phyloP scores from a whole-genome alignment of 2,329 filamentous ascomycete species.

The Penicillium sp. region DNA sequence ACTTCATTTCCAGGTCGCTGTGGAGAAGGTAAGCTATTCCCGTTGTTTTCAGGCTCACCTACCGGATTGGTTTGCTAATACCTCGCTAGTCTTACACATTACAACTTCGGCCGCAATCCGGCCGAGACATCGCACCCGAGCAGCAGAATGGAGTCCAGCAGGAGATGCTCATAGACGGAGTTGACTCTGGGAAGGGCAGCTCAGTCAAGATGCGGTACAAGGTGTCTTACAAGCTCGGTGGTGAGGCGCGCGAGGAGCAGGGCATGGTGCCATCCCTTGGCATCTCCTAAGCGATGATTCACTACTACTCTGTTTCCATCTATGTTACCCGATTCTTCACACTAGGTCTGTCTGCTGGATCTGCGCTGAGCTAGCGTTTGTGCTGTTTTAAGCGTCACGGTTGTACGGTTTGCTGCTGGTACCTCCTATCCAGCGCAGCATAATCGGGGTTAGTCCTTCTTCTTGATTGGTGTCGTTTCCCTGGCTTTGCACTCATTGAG shows the following conservation, averaged over 20 bases:
- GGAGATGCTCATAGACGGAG: slow-evolving; percentile 71
- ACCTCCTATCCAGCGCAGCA: background rate
- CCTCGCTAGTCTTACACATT: slow-evolving; percentile 49
- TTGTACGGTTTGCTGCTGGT: background rate
- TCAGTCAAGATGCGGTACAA: slow-evolving; percentile 89
- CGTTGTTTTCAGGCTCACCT: background rate
- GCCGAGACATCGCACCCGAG: slow-evolving; percentile 66
- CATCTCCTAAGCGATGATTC: slow-evolving; percentile 53
- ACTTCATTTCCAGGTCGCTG: slow-evolving; percentile 85
- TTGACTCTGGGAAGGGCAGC: slow-evolving; percentile 68
- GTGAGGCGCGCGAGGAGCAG: slow-evolving; percentile 65
- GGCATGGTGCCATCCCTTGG: slow-evolving; percentile 79
- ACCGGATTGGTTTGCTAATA: background rate
- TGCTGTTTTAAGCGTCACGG: background rate
- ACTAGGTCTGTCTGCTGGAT: background rate
- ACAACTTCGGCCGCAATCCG: slow-evolving; percentile 78
- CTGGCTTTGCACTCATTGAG: slow-evolving; percentile 8
- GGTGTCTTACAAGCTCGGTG: slow-evolving; percentile 69
- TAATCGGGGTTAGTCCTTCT: background rate
- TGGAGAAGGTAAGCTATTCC: slow-evolving; percentile 69
- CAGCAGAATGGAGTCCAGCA: slow-evolving; percentile 78
- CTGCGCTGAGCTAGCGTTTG: background rate
- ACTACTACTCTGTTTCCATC: background rate
- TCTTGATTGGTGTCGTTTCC: background rate
- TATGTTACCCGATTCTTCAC: background rate